phyloP scores from a whole-genome alignment of 176 grass and related monocot genomes.

The Rhynchospora pubera region DNA sequence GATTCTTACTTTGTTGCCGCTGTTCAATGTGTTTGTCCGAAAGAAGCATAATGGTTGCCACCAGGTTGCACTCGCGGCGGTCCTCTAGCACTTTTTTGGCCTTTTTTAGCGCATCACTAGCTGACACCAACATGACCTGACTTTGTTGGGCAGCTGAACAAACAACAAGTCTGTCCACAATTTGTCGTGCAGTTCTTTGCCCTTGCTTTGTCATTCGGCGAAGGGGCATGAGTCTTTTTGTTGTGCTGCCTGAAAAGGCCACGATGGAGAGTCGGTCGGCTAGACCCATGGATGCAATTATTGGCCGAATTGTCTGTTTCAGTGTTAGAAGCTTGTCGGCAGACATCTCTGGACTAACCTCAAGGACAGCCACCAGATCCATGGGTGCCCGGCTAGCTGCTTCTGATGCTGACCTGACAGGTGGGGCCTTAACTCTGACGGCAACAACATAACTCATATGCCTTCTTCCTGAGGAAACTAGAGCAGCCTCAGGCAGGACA shows the following conservation, averaged over 20 bases:
- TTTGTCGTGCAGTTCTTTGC: slow-evolving; percentile 61
- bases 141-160: slow-evolving; percentile 28
- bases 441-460: slow-evolving; percentile 76
- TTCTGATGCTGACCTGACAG: slow-evolving; percentile 11
- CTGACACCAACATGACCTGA: slow-evolving; percentile 21
- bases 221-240: slow-evolving; percentile 74
- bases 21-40: slow-evolving; percentile 41
- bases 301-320: slow-evolving; percentile 72
- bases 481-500: slow-evolving; percentile 46
- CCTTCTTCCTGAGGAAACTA: slow-evolving; percentile 52
- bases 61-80: slow-evolving; percentile 67
- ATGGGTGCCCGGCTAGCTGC: slow-evolving; percentile 38
- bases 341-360: slow-evolving; percentile 73
- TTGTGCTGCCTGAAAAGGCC: slow-evolving; percentile 59
- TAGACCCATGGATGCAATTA: slow-evolving; percentile 59
- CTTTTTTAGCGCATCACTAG: slow-evolving; percentile 73
- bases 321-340: slow-evolving; percentile 78
- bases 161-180: slow-evolving; percentile 71
- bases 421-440: slow-evolving; percentile 70
- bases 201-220: slow-evolving; percentile 79
- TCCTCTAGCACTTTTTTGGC: slow-evolving; percentile 91
- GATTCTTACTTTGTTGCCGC: slow-evolving; percentile 7
- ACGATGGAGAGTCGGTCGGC: slow-evolving; percentile 78
- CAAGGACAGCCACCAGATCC: slow-evolving; percentile 89
- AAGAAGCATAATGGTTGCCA: slow-evolving; percentile 93